Evolutionary conservation across 371 early-diverging fungal genomes (phyloP).

Genomic region (Mortierella sp.): DNA sequence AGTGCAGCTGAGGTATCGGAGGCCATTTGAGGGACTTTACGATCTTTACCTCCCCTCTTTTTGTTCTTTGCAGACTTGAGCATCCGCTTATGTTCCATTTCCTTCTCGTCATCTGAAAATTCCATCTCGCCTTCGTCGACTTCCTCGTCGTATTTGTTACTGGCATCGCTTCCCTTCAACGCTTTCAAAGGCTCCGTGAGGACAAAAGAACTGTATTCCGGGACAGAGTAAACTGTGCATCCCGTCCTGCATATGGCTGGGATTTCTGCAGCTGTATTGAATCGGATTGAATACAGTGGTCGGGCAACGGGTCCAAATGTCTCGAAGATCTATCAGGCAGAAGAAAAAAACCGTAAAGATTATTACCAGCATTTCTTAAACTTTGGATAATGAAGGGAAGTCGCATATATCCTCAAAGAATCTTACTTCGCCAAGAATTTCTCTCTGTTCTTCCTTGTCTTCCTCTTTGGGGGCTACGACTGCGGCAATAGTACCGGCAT

Average conservation of each 20-base stretch:
- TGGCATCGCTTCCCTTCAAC: slow-evolving; percentile 91
- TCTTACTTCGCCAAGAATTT: slow-evolving; percentile 77
- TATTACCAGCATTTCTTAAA: neutral
- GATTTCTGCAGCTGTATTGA: slow-evolving; percentile 72
- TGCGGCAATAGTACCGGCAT: slow-evolving; percentile 82
- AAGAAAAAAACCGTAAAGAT: neutral
- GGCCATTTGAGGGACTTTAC: slow-evolving; percentile 20
- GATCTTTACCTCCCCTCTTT: slow-evolving; percentile 30
- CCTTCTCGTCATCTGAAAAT: slow-evolving; percentile 91
- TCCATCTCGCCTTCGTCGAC: slow-evolving; percentile 81
- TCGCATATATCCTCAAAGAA: no score
- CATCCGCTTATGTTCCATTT: slow-evolving; percentile 65
- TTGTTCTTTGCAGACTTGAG: slow-evolving; percentile 54
- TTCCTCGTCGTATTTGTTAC: slow-evolving; percentile 94
- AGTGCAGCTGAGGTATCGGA: slow-evolving; percentile 35
- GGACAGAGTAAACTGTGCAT: slow-evolving; percentile 70
- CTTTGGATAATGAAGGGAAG: no score
- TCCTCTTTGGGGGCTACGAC: slow-evolving; percentile 24
- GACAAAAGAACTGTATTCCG: slow-evolving; percentile 73
- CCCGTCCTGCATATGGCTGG: slow-evolving; percentile 61
- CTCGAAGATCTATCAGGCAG: slow-evolving; percentile 75
- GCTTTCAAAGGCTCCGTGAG: slow-evolving; percentile 71
- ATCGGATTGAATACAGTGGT: slow-evolving; percentile 88
- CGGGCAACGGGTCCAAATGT: slow-evolving; percentile 92
- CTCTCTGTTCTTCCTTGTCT: slow-evolving; percentile 3